Conservation (phyloP, 768 basidiomycete species). For the Rickenella mellea region DNA sequence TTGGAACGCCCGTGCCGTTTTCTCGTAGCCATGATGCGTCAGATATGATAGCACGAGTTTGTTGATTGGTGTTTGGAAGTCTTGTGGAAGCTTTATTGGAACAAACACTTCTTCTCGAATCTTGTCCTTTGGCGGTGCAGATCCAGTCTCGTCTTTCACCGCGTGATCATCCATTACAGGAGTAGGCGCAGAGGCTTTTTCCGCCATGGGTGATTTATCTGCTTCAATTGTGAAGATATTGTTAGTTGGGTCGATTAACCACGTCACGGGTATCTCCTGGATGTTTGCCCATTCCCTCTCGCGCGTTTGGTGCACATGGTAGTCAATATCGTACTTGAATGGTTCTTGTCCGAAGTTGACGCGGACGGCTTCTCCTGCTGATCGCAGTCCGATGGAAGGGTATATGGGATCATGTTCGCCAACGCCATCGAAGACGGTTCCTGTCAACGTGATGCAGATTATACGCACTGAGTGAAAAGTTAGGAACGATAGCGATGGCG, state of each 20-base stretch:
- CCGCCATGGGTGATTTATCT: background rate
- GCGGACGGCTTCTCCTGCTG: slow-evolving; percentile 65
- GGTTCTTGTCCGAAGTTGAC: slow-evolving; percentile 84
- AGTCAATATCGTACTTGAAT: slow-evolving; percentile 88
- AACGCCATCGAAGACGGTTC: slow-evolving; percentile 62
- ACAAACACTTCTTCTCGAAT: slow-evolving; percentile 1
- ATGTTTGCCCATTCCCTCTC: slow-evolving; percentile 61
- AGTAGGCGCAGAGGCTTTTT: background rate
- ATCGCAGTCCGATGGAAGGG: slow-evolving; percentile 84
- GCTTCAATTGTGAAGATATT: slow-evolving; percentile 1
- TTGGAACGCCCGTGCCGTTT: slow-evolving; percentile 60
- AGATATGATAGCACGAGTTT: slow-evolving; percentile 74
- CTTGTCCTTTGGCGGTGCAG: slow-evolving; percentile 1
- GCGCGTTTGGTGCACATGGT: slow-evolving; percentile 66
- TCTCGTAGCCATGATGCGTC: slow-evolving; percentile 75
- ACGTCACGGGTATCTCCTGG: slow-evolving; percentile 44
- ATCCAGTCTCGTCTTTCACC: background rate
- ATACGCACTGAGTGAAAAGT: slow-evolving; percentile 1
- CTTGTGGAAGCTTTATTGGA: background rate
- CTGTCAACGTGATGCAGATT: slow-evolving; percentile 26
- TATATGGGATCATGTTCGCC: slow-evolving; percentile 60
- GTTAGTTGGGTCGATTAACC: slow-evolving; percentile 14
- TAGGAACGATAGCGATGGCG: slow-evolving; percentile 1
- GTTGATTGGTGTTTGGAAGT: slow-evolving; percentile 41
- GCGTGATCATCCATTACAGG: background rate